These are phyloP conservation scores for Globisporangium acanthophoron DNA, from an alignment of 352 stramenopile genomes.

Conservation along the genomic window DNA sequence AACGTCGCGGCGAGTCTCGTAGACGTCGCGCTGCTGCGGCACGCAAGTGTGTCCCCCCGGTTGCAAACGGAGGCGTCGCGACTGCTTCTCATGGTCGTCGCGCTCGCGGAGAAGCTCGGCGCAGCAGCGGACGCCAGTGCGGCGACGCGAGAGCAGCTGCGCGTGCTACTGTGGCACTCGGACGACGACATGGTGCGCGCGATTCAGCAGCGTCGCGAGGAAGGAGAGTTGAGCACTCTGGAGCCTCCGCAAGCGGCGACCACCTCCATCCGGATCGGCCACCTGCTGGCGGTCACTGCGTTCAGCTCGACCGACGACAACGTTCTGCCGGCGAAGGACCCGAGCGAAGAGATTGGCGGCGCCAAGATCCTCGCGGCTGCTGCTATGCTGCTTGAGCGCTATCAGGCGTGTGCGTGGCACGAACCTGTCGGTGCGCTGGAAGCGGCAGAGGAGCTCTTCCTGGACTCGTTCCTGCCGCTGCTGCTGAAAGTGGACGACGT, in stretches of 20 bases:
- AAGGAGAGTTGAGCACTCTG: neutral
- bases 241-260: neutral
- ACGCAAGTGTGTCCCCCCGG: conserved; percentile 7
- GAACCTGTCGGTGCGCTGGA: conserved; percentile 9
- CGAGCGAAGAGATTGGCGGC: conserved; percentile 2
- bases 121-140: neutral
- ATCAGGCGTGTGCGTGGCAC: conserved; percentile 22
- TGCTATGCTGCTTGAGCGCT: conserved; percentile 31
- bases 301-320: conserved; percentile 17
- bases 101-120: conserved; percentile 27
- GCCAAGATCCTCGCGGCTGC: conserved; percentile 18
- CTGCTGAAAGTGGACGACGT: conserved; percentile 20
- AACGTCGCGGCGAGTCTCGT: conserved; percentile 35
- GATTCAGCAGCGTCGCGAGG: conserved; percentile 21
- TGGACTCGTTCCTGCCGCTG: conserved; percentile 36
- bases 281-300: conserved; percentile 30
- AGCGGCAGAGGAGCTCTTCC: conserved; percentile 20
- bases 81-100: conserved; percentile 27
- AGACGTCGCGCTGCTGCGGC: conserved; percentile 11
- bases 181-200: conserved; percentile 34
- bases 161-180: conserved; percentile 34
- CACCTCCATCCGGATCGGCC: conserved; percentile 23
- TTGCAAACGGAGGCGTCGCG: conserved; percentile 18
- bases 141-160: conserved; percentile 9
- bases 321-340: neutral